phyloP scores from a whole-genome alignment of 345 rosid genomes.

The Barbarea vulgaris region DNA sequence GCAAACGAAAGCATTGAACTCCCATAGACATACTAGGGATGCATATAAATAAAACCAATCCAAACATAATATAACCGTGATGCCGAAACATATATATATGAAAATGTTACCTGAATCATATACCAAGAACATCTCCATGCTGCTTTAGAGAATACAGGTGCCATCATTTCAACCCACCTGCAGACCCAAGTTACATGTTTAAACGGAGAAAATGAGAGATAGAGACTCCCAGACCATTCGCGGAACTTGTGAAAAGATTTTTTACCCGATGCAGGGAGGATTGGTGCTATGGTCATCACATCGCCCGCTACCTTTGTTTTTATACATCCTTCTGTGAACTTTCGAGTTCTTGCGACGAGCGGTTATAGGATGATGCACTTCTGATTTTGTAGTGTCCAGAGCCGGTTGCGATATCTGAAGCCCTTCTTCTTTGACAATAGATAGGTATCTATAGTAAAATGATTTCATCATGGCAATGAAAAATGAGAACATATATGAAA shows the following conservation, averaged over 20 bases:
- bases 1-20: slow-evolving; percentile 14
- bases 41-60: not conserved
- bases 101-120: slow-evolving; percentile 83
- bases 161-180: slow-evolving; percentile 99
- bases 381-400: slow-evolving; percentile 76
- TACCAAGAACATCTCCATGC: slow-evolving; percentile 95
- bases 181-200: slow-evolving; percentile 25
- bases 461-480: slow-evolving; percentile 5
- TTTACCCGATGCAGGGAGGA: slow-evolving; percentile 93
- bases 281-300: slow-evolving; percentile 71
- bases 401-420: slow-evolving; percentile 96
- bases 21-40: not conserved
- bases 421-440: slow-evolving; percentile 71
- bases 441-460: slow-evolving; percentile 53
- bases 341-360: slow-evolving; percentile 55
- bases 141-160: slow-evolving; percentile 88
- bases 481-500: not conserved
- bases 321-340: slow-evolving; percentile 81
- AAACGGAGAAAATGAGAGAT: not conserved
- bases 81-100: not conserved
- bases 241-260: not conserved
- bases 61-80: not conserved
- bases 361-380: slow-evolving; percentile 75
- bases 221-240: not conserved
- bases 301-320: slow-evolving; percentile 71